Evolutionary conservation across 2,329 filamentous ascomycete species (phyloP).

Genomic region (Aspergillus pseudonomiae): DNA sequence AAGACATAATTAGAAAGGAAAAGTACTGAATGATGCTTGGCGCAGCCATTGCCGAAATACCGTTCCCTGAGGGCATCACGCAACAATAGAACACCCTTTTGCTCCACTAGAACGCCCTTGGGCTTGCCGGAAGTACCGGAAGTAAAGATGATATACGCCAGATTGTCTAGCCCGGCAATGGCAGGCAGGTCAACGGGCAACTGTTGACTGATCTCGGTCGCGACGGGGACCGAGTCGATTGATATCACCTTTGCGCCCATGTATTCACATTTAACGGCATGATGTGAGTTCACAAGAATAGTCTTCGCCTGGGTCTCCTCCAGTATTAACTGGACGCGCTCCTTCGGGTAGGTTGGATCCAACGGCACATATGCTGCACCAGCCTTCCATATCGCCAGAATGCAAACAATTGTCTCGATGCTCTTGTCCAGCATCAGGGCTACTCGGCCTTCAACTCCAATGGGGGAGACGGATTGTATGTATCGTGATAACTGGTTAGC

Average conservation of each 20-base stretch:
- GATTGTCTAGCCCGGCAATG: background rate
- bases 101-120: background rate
- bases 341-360: background rate
- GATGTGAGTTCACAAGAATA: background rate
- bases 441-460: background rate
- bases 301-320: background rate
- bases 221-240: background rate
- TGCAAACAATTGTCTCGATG: background rate
- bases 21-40: background rate
- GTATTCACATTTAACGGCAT: background rate
- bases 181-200: background rate
- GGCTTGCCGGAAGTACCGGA: background rate
- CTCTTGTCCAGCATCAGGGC: background rate
- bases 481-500: background rate
- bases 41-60: background rate
- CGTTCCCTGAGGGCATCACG: background rate
- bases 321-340: background rate
- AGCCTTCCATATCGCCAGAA: background rate
- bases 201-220: background rate
- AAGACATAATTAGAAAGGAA: background rate
- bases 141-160: background rate
- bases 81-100: background rate
- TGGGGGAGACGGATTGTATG: background rate
- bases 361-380: background rate
- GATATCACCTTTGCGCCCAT: background rate